Evolutionary conservation across 805 yeast genomes (phyloP).

Genomic region (Candida insectalens): DNA sequence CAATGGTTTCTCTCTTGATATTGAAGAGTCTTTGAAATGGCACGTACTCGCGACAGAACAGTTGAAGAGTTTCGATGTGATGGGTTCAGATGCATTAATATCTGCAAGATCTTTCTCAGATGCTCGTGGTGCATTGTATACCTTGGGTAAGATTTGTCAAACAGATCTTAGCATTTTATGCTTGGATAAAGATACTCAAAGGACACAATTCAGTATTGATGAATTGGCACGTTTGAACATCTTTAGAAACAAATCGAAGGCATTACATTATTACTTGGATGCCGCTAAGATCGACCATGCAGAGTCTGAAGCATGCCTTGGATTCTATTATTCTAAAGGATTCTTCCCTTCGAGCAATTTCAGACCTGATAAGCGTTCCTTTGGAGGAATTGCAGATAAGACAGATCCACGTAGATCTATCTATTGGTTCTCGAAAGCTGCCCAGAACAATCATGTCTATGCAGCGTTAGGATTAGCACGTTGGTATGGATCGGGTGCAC

Average conservation of each 20-base stretch:
- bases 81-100: conserved; percentile 25
- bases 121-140: conserved; percentile 25
- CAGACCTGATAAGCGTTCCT: conserved; percentile 23
- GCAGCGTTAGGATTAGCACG: conserved; percentile 68
- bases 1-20: conserved; percentile 20
- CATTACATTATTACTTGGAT: conserved; percentile 43
- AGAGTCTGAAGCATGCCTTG: conserved; percentile 62
- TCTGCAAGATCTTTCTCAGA: conserved; percentile 24
- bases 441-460: conserved; percentile 52
- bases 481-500: conserved; percentile 68
- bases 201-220: conserved; percentile 22
- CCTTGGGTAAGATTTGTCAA: conserved; percentile 26
- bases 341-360: conserved; percentile 24
- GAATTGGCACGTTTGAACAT: conserved; percentile 24
- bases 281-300: conserved; percentile 55
- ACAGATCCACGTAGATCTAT: conserved; percentile 50
- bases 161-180: conserved; percentile 24
- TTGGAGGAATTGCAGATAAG: conserved; percentile 16
- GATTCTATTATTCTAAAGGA: conserved; percentile 68
- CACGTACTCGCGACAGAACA: conserved; percentile 20
- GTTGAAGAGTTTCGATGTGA: conserved; percentile 13
- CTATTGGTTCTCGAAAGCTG: conserved; percentile 68
- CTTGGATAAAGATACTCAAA: conserved; percentile 17
- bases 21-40: conserved; percentile 19
- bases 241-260: conserved; percentile 27